phyloP scores from a whole-genome alignment of 83 land plant genomes.

The Larix sibirica region DNA sequence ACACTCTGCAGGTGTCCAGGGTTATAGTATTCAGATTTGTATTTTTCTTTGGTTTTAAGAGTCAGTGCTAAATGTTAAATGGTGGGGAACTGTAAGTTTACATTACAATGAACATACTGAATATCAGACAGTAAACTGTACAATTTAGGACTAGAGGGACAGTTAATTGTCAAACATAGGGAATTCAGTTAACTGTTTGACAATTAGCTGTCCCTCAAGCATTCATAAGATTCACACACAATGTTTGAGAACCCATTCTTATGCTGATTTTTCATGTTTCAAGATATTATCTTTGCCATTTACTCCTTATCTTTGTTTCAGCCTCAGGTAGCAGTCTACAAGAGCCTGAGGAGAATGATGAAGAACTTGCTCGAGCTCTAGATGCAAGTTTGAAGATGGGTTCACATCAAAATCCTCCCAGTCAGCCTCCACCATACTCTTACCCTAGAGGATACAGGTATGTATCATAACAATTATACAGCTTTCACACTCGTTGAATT shows the following conservation, averaged over 20 bases:
- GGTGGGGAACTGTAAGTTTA: no score
- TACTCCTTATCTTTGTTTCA: background rate
- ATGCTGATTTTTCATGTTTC: background rate
- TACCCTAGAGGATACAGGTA: slow-evolving; percentile 42
- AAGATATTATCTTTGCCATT: background rate
- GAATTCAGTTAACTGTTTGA: no score
- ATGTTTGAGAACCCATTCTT: background rate
- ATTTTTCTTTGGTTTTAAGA: background rate
- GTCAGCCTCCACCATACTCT: slow-evolving; percentile 27
- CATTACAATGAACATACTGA: no score
- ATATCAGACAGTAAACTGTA: no score
- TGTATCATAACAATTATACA: background rate
- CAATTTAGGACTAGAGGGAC: no score
- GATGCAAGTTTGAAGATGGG: slow-evolving; percentile 67
- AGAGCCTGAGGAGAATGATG: slow-evolving; percentile 50
- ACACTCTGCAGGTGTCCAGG: background rate
- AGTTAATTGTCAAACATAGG: no score
- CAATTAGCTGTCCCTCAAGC: no score
- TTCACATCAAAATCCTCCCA: slow-evolving; percentile 18
- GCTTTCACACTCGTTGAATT: background rate
- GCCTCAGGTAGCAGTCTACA: slow-evolving; percentile 26
- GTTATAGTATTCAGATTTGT: background rate
- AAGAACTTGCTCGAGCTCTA: slow-evolving; percentile 78
- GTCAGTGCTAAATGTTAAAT: no score
- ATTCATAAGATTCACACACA: background rate